These are phyloP conservation scores for Apiotrichum mycotoxinovorans DNA, from an alignment of 1,284 basidiomycete genomes.

Conservation along the genomic window DNA sequence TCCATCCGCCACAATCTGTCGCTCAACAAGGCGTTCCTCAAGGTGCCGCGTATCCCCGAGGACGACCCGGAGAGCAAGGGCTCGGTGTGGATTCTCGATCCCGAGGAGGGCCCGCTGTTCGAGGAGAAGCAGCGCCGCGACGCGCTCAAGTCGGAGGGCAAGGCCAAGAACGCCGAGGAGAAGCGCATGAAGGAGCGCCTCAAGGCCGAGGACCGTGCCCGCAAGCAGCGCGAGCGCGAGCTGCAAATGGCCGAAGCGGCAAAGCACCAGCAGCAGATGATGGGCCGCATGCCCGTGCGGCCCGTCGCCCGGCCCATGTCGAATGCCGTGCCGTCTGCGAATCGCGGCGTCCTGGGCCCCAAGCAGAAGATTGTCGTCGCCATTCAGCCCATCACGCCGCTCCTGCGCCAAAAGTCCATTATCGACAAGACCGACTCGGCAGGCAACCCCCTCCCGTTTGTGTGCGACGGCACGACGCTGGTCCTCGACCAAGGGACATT, in stretches of 20 bases:
- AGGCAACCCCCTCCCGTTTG: constrained; percentile 42
- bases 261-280: constrained; percentile 18
- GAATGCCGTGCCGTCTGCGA: constrained; percentile 23
- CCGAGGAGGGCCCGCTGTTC: constrained; percentile 54
- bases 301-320: constrained; percentile 18
- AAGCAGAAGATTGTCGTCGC: constrained; percentile 42
- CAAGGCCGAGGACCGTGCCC: constrained; percentile 35
- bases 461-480: constrained; percentile 42
- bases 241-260: constrained; percentile 22
- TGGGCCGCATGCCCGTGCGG: constrained; percentile 10
- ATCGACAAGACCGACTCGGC: constrained; percentile 38
- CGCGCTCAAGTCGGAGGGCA: constrained; percentile 42
- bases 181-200: constrained; percentile 39
- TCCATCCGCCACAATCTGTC: constrained; percentile 89
- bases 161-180: constrained; percentile 46
- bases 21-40: constrained; percentile 79
- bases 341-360: constrained; percentile 31
- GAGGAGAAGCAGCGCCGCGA: constrained; percentile 48
- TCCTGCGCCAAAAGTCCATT: constrained; percentile 37
- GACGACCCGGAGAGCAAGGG: constrained; percentile 79
- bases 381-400: constrained; percentile 41
- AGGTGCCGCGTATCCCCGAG: constrained; percentile 72
- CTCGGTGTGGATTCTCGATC: constrained; percentile 82
- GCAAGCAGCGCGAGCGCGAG: constrained; percentile 33
- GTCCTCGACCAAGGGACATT: constrained; percentile 42